phyloP scores from a whole-genome alignment of 1,284 basidiomycete genomes.

The Pseudozyma tsukubaensis region DNA sequence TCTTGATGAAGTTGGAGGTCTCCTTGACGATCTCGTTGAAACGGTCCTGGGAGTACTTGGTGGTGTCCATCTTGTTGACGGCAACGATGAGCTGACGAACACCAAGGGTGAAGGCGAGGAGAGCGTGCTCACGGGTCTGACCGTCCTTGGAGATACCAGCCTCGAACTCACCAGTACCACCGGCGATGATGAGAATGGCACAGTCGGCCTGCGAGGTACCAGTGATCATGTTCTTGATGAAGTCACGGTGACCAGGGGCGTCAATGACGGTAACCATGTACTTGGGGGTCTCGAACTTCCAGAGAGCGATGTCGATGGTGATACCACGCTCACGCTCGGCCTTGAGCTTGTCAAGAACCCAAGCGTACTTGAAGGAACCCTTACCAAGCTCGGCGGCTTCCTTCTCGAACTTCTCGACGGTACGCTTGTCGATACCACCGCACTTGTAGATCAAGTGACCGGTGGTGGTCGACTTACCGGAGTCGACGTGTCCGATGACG shows the following conservation, averaged over 20 bases:
- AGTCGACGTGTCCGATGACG: constrained; percentile 69
- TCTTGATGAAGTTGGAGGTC: constrained; percentile 99
- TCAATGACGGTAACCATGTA: constrained; percentile 83
- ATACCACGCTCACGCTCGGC: constrained; percentile 99
- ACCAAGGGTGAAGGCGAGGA: constrained; percentile 99
- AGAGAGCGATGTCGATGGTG: constrained; percentile 95
- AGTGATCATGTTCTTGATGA: constrained; percentile 86
- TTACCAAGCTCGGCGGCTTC: constrained; percentile 99
- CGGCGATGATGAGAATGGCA: constrained; percentile 99
- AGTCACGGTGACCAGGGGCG: constrained; percentile 99
- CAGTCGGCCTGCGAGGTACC: constrained; percentile 99
- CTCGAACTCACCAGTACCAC: constrained; percentile 99
- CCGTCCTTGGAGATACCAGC: constrained; percentile 99
- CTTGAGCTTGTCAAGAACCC: constrained; percentile 99
- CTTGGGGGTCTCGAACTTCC: constrained; percentile 70
- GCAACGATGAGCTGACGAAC: constrained; percentile 99
- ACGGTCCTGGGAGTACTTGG: constrained; percentile 98
- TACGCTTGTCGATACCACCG: constrained; percentile 99
- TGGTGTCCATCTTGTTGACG: constrained; percentile 99
- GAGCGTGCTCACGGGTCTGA: constrained; percentile 99
- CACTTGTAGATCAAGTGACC: constrained; percentile 99
- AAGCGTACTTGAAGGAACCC: constrained; percentile 96
- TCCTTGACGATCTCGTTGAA: constrained; percentile 99
- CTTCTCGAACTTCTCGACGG: constrained; percentile 99
- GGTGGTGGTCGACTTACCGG: constrained; percentile 96